Conservation (phyloP, 1,284 basidiomycete genomes). For the Blastosporella zonata region DNA sequence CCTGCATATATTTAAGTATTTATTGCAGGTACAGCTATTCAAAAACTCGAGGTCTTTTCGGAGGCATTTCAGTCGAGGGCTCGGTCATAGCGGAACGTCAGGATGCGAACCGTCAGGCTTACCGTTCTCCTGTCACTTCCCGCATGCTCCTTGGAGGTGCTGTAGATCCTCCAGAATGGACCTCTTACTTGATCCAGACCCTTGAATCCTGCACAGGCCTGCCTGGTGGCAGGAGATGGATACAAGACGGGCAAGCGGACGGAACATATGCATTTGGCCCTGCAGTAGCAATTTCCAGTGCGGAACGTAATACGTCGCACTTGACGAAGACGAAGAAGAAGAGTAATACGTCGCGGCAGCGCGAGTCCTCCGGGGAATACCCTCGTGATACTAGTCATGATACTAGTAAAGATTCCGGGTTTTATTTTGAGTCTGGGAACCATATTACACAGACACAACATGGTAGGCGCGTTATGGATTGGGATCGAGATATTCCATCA, state of each 20-base stretch:
- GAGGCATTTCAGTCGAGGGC: slow-evolving; percentile 85
- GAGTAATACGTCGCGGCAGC: slow-evolving; percentile 23
- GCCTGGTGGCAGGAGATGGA: slow-evolving; percentile 68
- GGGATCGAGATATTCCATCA: slow-evolving; percentile 21
- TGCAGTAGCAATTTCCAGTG: slow-evolving; percentile 41
- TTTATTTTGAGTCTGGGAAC: slow-evolving; percentile 45
- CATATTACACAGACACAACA: slow-evolving; percentile 21
- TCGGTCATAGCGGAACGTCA: slow-evolving; percentile 93
- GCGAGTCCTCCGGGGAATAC: slow-evolving; percentile 37
- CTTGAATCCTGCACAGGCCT: slow-evolving; percentile 72
- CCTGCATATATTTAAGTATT: slow-evolving; percentile 9
- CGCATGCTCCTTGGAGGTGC: slow-evolving; percentile 79
- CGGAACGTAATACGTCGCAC: slow-evolving; percentile 36
- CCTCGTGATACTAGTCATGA: slow-evolving; percentile 72
- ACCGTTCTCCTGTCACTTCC: slow-evolving; percentile 69
- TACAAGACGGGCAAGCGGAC: slow-evolving; percentile 39
- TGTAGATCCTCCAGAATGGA: slow-evolving; percentile 77
- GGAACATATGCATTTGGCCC: slow-evolving; percentile 55
- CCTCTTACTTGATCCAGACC: slow-evolving; percentile 66
- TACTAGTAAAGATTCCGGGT: slow-evolving; percentile 42
- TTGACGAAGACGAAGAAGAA: slow-evolving; percentile 50
- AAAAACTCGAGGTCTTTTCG: slow-evolving; percentile 91
- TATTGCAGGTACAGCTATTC: slow-evolving; percentile 83
- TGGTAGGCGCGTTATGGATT: slow-evolving; percentile 27
- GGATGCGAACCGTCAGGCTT: slow-evolving; percentile 85